Base-by-base conservation (phyloP, 1,139 yeast species). In the Magnusiomyces ingens region DNA sequence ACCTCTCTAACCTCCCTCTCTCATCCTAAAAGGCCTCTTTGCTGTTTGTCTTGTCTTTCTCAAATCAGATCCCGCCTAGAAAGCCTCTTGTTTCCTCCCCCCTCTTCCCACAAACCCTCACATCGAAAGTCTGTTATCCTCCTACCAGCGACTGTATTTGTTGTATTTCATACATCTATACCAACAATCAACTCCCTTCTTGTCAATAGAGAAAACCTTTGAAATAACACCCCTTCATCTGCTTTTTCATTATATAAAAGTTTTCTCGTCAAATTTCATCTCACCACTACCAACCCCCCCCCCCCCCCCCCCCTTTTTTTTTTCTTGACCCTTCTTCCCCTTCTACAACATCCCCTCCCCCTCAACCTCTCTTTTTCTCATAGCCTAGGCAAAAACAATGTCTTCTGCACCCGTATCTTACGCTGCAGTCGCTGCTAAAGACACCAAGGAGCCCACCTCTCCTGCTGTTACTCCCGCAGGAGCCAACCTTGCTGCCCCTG, bases 361-460 rank as follows among this genome's bases (percentile, higher is more conserved):
- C n/a, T 37, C 15, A 5, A 15, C 15, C 21, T 6, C 21, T 11
- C 19, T 40, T 12, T n/a, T 40, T 47, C 13, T 45, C 48, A 22
- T 32, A 18, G 40, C 18, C 48, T 15, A 17, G 17, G 17, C 37
- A 29, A n/a, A 26, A 6, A 45, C 18, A 45, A 45, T 45, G 48
- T 45, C 48, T 35, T 62, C 66, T 54, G 62, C 60, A 52, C 62
- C 66, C 32, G 57, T 65, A 41, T 65, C 69, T 46, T 65, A 65
- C 57, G 69, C 69, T 48, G 60, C 62, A 29, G 67, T 62, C 35
- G 69, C 68, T 42, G 49, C 45, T 32, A 51, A 49, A 26, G 58
- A 53, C 51, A 41, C 57, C 13, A 54, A 54, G 43, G 56, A 55
- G 37, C 13, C 46, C 18, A 22, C 43, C 29, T 49, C 52, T 17